Base-by-base conservation (phyloP, 352 stramenopile genomes). In the Globisporangium takayamanum region DNA sequence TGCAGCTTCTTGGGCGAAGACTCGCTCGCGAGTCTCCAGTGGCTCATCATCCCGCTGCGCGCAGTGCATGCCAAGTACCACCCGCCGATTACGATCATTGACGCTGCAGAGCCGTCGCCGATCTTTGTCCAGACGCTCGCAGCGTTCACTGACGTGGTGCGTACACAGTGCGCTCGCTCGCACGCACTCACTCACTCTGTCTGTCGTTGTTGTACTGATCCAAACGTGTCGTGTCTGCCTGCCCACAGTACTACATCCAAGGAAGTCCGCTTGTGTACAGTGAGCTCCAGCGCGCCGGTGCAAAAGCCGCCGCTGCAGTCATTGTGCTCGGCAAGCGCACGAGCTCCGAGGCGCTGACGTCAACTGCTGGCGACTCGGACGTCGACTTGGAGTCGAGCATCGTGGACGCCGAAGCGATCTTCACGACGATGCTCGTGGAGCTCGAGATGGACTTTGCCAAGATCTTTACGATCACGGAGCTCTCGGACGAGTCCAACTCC, bases 381-480 rank as follows among this genome's bases (percentile, higher is more conserved):
- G 50, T 87, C 30, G 80, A 92, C 41, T 48, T 90, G 20, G 80
- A 92, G 33, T 80, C 76, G 42, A 89, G 78, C 33, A 88, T 94
- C 2, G 74, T 78, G 30, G 85, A 94, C 58, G 75, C 82, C 0
- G 82, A 94, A 60, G 85, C 83, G 12, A 92, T 94, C 66, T 92
- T 94, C 53, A 76, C 74, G 26, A 92, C 85, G 18, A 92, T 94
- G 83, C 66, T 94, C 15, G 82, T 94, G 37, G 82, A 92, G 58
- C 67, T 94, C 37, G 92, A 94, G 61, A 92, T 94, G 82, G 78
- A 94, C 60, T 89, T 91, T 22, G 72, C 77, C 10, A 81, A 77
- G 57, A 87, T 92, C 44, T 94, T 94, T 50, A 92, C 85, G 5
- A 82, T 94, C 64, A 94, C 85, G 0, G 85, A 94, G 52, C 78